Evolutionary conservation across 2,329 filamentous ascomycete genomes (phyloP).

Genomic region (Biscogniauxia sp.): DNA sequence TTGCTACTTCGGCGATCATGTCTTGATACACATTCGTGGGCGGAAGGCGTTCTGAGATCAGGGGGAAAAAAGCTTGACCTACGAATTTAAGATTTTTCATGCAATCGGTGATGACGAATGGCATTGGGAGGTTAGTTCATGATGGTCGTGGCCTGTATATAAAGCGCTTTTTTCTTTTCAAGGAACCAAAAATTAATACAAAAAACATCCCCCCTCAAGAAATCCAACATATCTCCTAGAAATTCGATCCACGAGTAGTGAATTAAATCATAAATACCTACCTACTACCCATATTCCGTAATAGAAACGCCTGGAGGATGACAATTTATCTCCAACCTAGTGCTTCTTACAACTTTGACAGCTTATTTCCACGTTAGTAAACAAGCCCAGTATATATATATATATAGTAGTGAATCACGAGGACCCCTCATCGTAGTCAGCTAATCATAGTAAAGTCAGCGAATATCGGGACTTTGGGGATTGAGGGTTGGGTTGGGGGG

Average conservation of each 20-base stretch:
- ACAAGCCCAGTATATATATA: too few relatives aligned
- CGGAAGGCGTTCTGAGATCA: conserved; percentile 35
- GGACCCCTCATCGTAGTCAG: not conserved
- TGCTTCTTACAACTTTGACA: too few relatives aligned
- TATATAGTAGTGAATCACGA: not conserved
- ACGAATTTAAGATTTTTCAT: conserved; percentile 25
- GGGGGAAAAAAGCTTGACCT: conserved; percentile 26
- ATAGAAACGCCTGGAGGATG: too few relatives aligned
- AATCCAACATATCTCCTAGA: not conserved
- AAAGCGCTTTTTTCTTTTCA: conserved; percentile 24
- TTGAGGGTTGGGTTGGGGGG: too few relatives aligned
- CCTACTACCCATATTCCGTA: too few relatives aligned
- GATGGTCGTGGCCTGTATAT: conserved; percentile 44
- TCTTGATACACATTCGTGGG: conserved; percentile 34
- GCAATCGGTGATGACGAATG: conserved; percentile 43
- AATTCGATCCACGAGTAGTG: not conserved
- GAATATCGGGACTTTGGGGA: not conserved
- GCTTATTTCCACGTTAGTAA: too few relatives aligned
- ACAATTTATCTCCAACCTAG: too few relatives aligned
- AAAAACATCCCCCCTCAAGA: conserved; percentile 53
- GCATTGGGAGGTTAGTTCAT: conserved; percentile 41
- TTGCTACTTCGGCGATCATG: conserved; percentile 30
- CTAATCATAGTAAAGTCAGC: not conserved
- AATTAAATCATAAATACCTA: not conserved
- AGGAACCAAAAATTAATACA: conserved; percentile 49